Evolutionary conservation across 2,329 filamentous ascomycete species (phyloP).

Genomic region (Helminthosporium solani): DNA sequence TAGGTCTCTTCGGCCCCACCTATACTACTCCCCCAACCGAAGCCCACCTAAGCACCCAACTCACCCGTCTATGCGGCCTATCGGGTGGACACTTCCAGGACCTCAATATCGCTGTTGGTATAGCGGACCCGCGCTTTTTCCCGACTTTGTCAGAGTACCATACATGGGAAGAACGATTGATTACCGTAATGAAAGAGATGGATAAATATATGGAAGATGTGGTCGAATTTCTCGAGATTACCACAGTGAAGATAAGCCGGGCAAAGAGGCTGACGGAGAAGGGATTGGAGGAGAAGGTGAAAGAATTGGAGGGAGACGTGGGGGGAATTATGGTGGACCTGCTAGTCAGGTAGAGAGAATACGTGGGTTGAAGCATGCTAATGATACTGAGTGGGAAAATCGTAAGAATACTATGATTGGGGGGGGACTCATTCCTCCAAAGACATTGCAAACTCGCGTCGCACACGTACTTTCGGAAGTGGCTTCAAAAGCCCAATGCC

Average conservation of each 20-base stretch:
- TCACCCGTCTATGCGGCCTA: not conserved
- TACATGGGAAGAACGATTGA: not conserved
- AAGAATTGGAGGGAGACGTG: not conserved
- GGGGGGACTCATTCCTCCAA: no score
- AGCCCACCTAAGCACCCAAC: not conserved
- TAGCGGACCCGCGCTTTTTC: not conserved
- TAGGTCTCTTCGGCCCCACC: not conserved
- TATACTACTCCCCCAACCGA: not conserved
- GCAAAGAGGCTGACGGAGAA: not conserved
- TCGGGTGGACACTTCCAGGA: not conserved
- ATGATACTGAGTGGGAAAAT: no score
- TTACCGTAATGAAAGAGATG: not conserved
- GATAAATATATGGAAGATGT: not conserved
- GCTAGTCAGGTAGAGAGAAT: not conserved
- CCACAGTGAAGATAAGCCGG: not conserved
- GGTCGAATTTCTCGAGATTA: not conserved
- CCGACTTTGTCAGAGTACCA: not conserved
- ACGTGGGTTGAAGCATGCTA: no score
- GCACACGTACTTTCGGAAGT: no score
- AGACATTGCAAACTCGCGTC: no score
- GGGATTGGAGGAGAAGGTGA: not conserved
- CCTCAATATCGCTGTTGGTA: not conserved
- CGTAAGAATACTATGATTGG: no score
- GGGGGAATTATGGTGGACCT: not conserved
- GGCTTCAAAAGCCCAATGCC: no score